Evolutionary conservation across 1,284 basidiomycete species (phyloP).

Genomic region (Ustilago cynodontis): DNA sequence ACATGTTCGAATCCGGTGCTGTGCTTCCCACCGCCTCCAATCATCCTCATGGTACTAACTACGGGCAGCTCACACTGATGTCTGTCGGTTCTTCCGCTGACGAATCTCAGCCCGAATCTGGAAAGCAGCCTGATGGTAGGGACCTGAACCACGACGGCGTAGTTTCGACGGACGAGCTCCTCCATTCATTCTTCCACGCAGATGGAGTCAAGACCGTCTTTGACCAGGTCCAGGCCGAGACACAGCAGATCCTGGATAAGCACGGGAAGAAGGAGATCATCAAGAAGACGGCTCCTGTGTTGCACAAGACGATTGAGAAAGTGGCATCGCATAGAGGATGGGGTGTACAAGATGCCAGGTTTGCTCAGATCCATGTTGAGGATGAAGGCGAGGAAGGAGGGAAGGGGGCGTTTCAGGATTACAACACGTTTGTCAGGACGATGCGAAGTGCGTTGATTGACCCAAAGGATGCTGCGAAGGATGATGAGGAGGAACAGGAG

Average conservation of each 20-base stretch:
- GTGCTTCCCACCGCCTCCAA: slow-evolving; percentile 15
- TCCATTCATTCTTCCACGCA: slow-evolving; percentile 44
- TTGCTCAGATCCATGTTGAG: slow-evolving; percentile 19
- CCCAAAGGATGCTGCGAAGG: slow-evolving; percentile 16
- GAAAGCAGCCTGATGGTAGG: neutral
- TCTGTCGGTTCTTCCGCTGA: neutral
- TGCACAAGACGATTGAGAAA: slow-evolving; percentile 45
- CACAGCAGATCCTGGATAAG: slow-evolving; percentile 12
- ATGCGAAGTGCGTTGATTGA: slow-evolving; percentile 36
- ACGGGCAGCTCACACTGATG: too few species aligned
- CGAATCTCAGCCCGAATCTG: neutral
- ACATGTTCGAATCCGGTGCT: slow-evolving; percentile 26
- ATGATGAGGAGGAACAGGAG: slow-evolving; percentile 12
- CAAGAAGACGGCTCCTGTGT: slow-evolving; percentile 26
- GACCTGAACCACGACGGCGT: slow-evolving; percentile 22
- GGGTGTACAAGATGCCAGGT: slow-evolving; percentile 36
- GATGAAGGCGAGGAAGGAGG: neutral
- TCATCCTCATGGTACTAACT: neutral
- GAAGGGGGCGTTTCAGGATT: slow-evolving; percentile 28
- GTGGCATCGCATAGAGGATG: slow-evolving; percentile 35
- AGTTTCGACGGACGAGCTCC: slow-evolving; percentile 34
- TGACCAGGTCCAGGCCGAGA: slow-evolving; percentile 11
- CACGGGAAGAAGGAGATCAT: slow-evolving; percentile 39
- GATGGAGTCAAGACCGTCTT: slow-evolving; percentile 22
- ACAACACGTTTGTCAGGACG: slow-evolving; percentile 46